Conservation (phyloP, 768 basidiomycete species). For the Trametes sanguinea region DNA sequence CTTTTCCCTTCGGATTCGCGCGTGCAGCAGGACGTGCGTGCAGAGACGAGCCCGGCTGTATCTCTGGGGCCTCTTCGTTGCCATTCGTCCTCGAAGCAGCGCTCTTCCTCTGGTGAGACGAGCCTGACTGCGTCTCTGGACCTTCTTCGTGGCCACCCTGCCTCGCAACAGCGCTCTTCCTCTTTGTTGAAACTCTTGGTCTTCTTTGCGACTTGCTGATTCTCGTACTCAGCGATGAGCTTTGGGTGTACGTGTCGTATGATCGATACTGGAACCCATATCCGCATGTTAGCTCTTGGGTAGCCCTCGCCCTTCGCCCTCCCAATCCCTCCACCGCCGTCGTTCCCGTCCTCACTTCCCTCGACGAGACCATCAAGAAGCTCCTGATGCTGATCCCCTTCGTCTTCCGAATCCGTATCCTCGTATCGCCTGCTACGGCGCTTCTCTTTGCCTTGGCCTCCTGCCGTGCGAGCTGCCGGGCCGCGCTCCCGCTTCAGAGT, state of each 20-base stretch:
- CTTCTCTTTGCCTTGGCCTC: background rate
- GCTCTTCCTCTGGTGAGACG: too few species aligned
- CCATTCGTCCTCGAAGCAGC: too few species aligned
- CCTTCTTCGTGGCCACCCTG: too few species aligned
- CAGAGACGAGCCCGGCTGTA: too few species aligned
- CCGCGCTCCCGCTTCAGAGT: slow-evolving; percentile 19
- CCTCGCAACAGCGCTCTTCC: background rate
- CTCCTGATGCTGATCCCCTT: too few species aligned
- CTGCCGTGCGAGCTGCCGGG: background rate
- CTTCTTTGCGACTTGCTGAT: background rate
- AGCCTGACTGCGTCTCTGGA: too few species aligned
- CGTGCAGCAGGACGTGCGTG: too few species aligned
- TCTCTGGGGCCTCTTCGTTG: too few species aligned
- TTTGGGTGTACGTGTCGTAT: background rate
- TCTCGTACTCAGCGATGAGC: background rate
- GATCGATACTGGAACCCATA: background rate
- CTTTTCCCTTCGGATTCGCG: too few species aligned
- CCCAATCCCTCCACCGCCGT: slow-evolving; percentile 3
- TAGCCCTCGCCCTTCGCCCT: slow-evolving; percentile 17
- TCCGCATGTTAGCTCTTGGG: background rate
- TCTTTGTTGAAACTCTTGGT: background rate
- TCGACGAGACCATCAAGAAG: too few species aligned
- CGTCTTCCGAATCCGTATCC: background rate
- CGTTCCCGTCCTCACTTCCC: background rate
- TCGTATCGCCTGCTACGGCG: background rate